Evolutionary conservation across 345 rosid genomes (phyloP), one percentile per base, ranked within the genome.

Genomic region (Turritis glabra): DNA sequence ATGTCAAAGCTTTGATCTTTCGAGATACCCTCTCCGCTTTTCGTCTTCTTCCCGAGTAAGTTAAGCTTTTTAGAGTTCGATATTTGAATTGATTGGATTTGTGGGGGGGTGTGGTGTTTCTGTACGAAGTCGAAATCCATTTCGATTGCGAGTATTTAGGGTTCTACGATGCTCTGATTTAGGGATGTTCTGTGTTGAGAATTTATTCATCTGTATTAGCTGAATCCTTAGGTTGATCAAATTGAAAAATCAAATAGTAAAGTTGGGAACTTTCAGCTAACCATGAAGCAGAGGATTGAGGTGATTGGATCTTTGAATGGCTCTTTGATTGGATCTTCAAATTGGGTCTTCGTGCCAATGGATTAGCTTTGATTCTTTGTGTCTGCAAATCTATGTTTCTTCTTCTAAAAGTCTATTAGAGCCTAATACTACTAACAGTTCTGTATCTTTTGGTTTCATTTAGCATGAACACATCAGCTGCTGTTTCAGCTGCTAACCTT

Each of bases 11-110:
- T 71, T 46, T 82, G 58, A 71, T 94, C 87, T 84, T 89, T 63
- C 84, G 69, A 11, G 91, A 93, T 81, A 77, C 80, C 30, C 88
- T 88, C 81, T 9, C 89, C 33, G 91, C 98, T 82, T 87, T 88
- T 69, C 90, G 91, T 67, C 83, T 89, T 46, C 91, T 93, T 67
- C 90, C 97, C 29, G 67, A 79, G 98, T 91, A 80, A 79, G 84
- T 32, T 32, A 32, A 26, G 27, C 27, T 26, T 26, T 26, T 26
- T 26, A 26, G 27, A 26, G 27, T 26, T 26, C 4, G 27, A 26
- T 26, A 26, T 26, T 26, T 5, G 5, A 26, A 67, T 60, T 26
- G 12, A 25, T 21, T 46, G 6, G 6, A 15, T 35, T 33, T 4
- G 54, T 23, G 7, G 3, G n/a, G 12, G 32, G 27, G 15, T 58